phyloP scores from a whole-genome alignment of 805 yeast genomes.

The Candida xiaguanensis region DNA sequence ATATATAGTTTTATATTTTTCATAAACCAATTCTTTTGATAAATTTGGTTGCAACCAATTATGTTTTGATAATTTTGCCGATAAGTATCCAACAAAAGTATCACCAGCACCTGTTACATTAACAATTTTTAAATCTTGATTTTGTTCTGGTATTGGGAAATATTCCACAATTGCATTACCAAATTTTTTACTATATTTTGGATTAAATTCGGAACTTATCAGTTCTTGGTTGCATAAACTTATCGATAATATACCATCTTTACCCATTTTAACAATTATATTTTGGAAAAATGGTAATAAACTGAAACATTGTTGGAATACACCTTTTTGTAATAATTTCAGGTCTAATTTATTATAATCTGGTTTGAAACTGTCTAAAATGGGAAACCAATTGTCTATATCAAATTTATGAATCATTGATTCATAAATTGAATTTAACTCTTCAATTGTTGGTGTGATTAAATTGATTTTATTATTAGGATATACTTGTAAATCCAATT shows the following conservation, averaged over 20 bases:
- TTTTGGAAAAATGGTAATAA: constrained; percentile 72
- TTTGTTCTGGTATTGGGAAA: constrained; percentile 42
- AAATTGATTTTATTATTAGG: constrained; percentile 47
- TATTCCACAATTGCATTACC: constrained; percentile 62
- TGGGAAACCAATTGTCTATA: constrained; percentile 73
- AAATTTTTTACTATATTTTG: constrained; percentile 19
- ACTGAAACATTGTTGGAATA: constrained; percentile 64
- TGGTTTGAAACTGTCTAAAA: constrained; percentile 49
- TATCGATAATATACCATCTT: constrained; percentile 51
- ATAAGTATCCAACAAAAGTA: constrained; percentile 63
- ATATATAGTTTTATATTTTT: constrained; percentile 31
- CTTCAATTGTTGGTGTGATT: constrained; percentile 68
- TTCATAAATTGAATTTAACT: constrained; percentile 52
- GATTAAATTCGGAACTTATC: constrained; percentile 26
- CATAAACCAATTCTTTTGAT: constrained; percentile 32
- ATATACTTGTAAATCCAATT: constrained; percentile 36
- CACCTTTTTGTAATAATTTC: constrained; percentile 37
- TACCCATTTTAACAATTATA: constrained; percentile 64
- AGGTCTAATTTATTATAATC: constrained; percentile 41
- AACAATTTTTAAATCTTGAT: constrained; percentile 30
- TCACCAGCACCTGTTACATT: constrained; percentile 93
- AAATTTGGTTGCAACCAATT: constrained; percentile 26
- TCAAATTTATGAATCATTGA: constrained; percentile 38
- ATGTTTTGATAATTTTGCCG: constrained; percentile 25
- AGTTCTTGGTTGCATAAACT: constrained; percentile 33